Evolutionary conservation across 108 stramenopile species (phyloP).

Genomic region (Thalassiosira profunda): DNA sequence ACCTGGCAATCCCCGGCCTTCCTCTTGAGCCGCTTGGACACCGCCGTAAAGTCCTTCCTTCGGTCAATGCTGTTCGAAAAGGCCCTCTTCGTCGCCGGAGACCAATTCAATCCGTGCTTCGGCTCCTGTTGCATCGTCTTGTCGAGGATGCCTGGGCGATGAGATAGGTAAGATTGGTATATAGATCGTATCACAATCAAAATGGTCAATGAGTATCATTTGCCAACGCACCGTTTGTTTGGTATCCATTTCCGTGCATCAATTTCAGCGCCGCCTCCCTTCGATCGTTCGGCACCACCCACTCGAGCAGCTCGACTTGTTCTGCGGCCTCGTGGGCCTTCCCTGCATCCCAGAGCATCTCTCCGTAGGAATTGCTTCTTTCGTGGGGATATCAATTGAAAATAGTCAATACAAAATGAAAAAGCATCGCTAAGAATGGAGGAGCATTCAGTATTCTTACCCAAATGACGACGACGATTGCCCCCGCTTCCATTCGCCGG

Average conservation of each 20-base stretch:
- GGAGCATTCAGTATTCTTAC: no score
- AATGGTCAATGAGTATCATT: no score
- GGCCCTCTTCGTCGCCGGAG: slow-evolving; percentile 2
- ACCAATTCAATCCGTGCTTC: slow-evolving; percentile 15
- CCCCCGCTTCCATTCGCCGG: no score
- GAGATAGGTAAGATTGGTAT: not conserved
- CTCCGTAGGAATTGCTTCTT: no score
- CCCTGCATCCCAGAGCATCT: slow-evolving; percentile 11
- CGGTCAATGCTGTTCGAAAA: slow-evolving; percentile 13
- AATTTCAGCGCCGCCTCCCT: slow-evolving; percentile 26
- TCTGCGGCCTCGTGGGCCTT: not conserved
- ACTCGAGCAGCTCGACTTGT: slow-evolving; percentile 15
- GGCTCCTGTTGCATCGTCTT: slow-evolving; percentile 10
- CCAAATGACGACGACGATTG: no score
- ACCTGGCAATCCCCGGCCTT: slow-evolving; percentile 10
- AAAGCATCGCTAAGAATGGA: no score
- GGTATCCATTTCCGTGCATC: slow-evolving; percentile 29
- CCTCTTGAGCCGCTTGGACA: slow-evolving; percentile 1
- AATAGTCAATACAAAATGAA: no score
- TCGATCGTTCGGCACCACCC: slow-evolving; percentile 27
- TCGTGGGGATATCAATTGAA: no score
- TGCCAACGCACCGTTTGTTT: slow-evolving; percentile 7
- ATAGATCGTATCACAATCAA: no score
- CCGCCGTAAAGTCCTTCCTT: slow-evolving; percentile 5
- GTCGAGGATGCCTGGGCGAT: slow-evolving; percentile 14